Evolutionary conservation across 148 eudicot genomes (phyloP).

Genomic region (Hydrangea macrophylla): DNA sequence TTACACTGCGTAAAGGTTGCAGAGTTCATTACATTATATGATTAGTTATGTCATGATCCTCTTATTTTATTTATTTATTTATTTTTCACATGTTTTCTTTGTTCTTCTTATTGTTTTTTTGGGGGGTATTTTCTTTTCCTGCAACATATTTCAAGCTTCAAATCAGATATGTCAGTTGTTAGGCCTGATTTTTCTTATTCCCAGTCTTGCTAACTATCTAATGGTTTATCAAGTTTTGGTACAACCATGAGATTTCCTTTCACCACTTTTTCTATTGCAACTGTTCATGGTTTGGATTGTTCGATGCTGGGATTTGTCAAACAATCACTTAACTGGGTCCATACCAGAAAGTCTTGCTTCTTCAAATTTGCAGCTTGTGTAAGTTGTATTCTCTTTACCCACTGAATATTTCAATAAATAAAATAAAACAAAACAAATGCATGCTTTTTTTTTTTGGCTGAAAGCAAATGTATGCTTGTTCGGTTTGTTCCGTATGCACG

Average conservation of each 20-base stretch:
- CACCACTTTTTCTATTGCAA: background rate
- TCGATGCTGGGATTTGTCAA: constrained; percentile 64
- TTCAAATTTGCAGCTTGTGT: constrained; percentile 74
- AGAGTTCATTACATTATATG: constrained; percentile 8
- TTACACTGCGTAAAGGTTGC: background rate
- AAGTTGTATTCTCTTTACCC: constrained; percentile 35
- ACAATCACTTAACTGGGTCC: constrained; percentile 61
- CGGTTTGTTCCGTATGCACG: too few species aligned
- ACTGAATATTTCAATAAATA: background rate
- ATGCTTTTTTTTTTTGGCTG: too few species aligned
- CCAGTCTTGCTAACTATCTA: background rate
- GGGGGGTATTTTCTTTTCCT: too few species aligned
- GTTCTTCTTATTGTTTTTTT: background rate
- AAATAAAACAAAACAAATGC: too few species aligned
- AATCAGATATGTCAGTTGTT: background rate
- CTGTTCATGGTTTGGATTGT: background rate
- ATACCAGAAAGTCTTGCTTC: constrained; percentile 75
- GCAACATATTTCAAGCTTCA: background rate
- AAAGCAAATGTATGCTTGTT: too few species aligned
- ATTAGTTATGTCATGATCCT: background rate
- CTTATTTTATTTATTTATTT: constrained; percentile 9
- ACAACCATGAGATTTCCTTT: background rate
- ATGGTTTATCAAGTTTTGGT: background rate
- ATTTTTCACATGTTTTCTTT: constrained; percentile 1
- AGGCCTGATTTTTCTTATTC: background rate